Percentiles rank a stretch among this genome's conserved stretches.
Evolutionary conservation across 345 rosid species (phyloP).

Genomic region (Alliaria petiolata): DNA sequence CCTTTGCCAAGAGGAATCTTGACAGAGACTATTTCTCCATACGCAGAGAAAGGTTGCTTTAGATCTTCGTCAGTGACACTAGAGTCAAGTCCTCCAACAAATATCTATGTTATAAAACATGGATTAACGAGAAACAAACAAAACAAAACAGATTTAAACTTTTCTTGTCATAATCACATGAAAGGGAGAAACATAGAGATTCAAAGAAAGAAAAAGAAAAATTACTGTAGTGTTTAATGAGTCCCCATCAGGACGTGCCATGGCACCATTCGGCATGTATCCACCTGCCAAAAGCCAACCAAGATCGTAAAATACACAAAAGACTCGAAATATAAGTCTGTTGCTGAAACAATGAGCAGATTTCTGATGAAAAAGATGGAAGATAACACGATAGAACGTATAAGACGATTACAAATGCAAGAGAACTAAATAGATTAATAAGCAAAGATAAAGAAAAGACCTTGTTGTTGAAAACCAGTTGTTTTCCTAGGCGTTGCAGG

Average conservation of each 20-base stretch:
- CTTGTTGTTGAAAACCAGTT: constrained; percentile 73
- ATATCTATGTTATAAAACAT: constrained; percentile 53
- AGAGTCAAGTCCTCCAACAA: constrained; percentile 96
- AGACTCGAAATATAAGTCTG: neutral
- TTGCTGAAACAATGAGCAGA: too few relatives aligned
- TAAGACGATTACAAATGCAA: too few relatives aligned
- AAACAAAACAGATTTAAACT: neutral
- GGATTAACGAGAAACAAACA: neutral
- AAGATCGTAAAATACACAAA: neutral
- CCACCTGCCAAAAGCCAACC: constrained; percentile 47
- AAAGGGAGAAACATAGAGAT: neutral
- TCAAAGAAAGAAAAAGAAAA: neutral
- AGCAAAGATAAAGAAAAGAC: neutral
- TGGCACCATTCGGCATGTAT: constrained; percentile 56
- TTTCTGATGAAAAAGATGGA: too few relatives aligned
- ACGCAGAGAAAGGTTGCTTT: constrained; percentile 69
- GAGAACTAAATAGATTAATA: neutral
- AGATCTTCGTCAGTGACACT: constrained; percentile 84
- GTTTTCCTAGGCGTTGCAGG: constrained; percentile 93
- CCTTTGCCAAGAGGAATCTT: constrained; percentile 91
- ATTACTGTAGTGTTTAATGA: constrained; percentile 89
- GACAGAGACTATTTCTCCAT: constrained; percentile 85
- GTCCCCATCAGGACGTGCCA: constrained; percentile 65
- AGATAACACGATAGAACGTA: too few relatives aligned
- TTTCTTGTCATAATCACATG: constrained; percentile 19